Base-by-base conservation (phyloP, 805 yeast genomes). In the Priceomyces melissophilus region DNA sequence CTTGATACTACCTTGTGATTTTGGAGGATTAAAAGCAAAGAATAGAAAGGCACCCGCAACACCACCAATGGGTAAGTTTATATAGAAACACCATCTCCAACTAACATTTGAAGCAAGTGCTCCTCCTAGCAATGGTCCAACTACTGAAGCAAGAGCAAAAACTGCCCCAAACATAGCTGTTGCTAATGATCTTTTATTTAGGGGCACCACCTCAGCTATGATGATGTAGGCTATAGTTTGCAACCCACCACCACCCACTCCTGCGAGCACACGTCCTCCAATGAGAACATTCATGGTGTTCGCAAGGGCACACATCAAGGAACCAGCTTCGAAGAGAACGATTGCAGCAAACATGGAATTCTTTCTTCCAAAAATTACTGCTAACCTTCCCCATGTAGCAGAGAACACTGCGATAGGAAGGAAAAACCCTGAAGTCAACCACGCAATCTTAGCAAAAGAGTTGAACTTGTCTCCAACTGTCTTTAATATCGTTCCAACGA, bases 61-160 rank as follows among this genome's bases (percentile, higher is more conserved):
- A 1, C 81, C 87, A 10, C 86, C 85, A 32, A 81, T 58, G 3
- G 87, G 87, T 28, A 84, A 57, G 53, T 83, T 84, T 47, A 84
- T 68, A 57, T 78, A 84, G 55, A 82, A 84, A 51, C 85, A 78
- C 87, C 89, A 82, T 53, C 88, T 68, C 88, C 89, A 83, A n/a
- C 76, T 58, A 7, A 70, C 76, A 36, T 71, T 59, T 2, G 74
- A 55, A 2, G 85, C 71, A 43, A 83, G 73, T 0, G 78, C 79
- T 35, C 87, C 87, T 10, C 87, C 87, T 15, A 82, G 54, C 14
- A 80, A 57, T 0, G 88, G 87, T 1, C 87, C 88, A 14, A 69
- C 47, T 4, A 76, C 76, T 3, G 77, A 65, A 1, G 81, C 72
- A 4, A 74, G 55, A 0, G 76, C 73, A 53, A 71, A 77, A 1